Base-by-base conservation (phyloP, 306 rosid genomes). In the Senna tora region DNA sequence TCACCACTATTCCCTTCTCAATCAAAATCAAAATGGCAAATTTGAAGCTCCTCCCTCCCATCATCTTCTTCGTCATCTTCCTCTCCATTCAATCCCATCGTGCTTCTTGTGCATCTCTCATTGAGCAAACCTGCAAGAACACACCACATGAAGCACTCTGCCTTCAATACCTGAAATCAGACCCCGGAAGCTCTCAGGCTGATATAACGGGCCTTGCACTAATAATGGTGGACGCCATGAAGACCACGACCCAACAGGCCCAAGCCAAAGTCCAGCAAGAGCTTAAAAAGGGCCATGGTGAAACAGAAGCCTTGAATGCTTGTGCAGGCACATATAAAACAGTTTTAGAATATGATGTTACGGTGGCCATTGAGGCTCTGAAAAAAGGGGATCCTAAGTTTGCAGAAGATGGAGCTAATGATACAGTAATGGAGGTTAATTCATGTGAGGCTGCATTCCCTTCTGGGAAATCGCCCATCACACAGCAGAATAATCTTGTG, bases 141-240 rank as follows among this genome's bases (percentile, higher is more conserved):
- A 90, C 92, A 2, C 92, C 88, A 9, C 36, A 73, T 7, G 61
- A 53, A 21, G 25, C 50, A 16, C 63, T 80, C 8, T 89, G 87
- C 33, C 20, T 70, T 15, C 65, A 79, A 0, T 65, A 54, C 34
- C 84, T 87, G 54, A 11, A 38, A 50, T 38, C 87, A 0, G 84
- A 83, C 22, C 80, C 84, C 2, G 13, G 46, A 5, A 82, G 89
- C 70, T 6, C 67, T 0, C 6, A 5, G 0, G 69, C 87, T 19
- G 81, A 84, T 56, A 42, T 76, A 14, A 6, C 43, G 10, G 89
- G 75, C 9, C 75, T 85, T 0, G 83, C 74, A 16, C 63, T 75
- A 21, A 75, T 82, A 33, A 72, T 85, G 87, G 62, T 82, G 1
- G 33, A 77, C 0, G 73, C 30, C 2, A 49, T 85, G 0, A 72